Base-by-base conservation (phyloP, 805 yeast genomes). In the Tanozyma kutaoensis region DNA sequence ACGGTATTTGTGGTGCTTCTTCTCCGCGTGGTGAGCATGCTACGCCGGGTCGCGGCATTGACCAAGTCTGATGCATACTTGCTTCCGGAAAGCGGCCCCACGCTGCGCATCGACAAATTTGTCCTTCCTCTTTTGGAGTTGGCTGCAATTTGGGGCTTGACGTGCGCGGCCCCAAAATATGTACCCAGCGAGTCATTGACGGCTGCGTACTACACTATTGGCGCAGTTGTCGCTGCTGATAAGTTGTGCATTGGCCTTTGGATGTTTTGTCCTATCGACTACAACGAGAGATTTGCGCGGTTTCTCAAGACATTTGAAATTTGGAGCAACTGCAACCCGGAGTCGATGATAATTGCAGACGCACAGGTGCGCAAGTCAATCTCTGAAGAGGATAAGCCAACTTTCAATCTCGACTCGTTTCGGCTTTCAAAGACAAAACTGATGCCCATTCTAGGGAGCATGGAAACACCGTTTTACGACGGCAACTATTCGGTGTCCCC, bases 401-500 rank as follows among this genome's bases (percentile, higher is more conserved):
- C 22, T 4, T 39, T 39, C 27, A 36, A 33, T 12, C 12, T 32
- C 4, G 21, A 32, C 11, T 28, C 25, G 4, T 39, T 35, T 8
- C 19, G 20, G 12, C 26, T 28, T 14, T 13, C 22, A 4, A n/a
- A 20, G 8, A 15, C 24, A 3, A 12, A 20, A 12, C 34, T 31
- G 34, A 12, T 27, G 17, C 33, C 33, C 9, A 25, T 30, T 8
- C 32, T 19, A n/a, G n/a, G n/a, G n/a, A n/a, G n/a, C n/a, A n/a
- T n/a, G n/a, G n/a, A 34, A 40, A 24, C 40, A 52, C 6, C 41
- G 46, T 27, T 39, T 39, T 23, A 37, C 41, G 62, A 58, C 25
- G 49, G 46, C 28, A 35, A 55, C 16, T 58, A 55, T 32, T 51
- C 63, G 1, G 55, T 58, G 5, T 55, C 62, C 3, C 65, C 65